phyloP scores from a whole-genome alignment of 2,329 filamentous ascomycete species.

The Apiospora pterosperma region DNA sequence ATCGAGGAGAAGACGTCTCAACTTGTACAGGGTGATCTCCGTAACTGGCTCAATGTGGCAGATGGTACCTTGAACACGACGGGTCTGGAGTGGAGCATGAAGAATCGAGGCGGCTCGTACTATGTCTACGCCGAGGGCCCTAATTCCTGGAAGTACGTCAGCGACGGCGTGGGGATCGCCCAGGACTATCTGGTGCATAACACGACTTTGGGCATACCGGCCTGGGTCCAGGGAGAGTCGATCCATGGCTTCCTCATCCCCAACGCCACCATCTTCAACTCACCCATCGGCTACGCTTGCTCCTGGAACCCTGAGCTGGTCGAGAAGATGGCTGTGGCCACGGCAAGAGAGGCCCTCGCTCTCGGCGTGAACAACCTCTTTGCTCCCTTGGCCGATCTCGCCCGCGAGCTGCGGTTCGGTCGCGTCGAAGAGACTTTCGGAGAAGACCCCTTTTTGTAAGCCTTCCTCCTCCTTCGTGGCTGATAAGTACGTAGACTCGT shows the following conservation, averaged over 20 bases:
- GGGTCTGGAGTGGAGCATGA: slow-evolving; percentile 65
- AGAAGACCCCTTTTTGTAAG: slow-evolving; percentile 62
- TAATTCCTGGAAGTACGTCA: slow-evolving; percentile 60
- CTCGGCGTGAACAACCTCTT: slow-evolving; percentile 73
- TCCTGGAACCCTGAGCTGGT: slow-evolving; percentile 66
- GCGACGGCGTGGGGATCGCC: slow-evolving; percentile 58
- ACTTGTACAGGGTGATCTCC: slow-evolving; percentile 65
- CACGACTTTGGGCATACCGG: slow-evolving; percentile 67
- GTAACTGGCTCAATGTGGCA: slow-evolving; percentile 70
- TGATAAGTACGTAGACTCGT: background rate
- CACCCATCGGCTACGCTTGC: slow-evolving; percentile 68
- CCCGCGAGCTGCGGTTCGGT: slow-evolving; percentile 67
- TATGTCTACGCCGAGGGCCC: slow-evolving; percentile 74
- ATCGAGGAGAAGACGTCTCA: slow-evolving; percentile 71
- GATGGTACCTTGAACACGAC: slow-evolving; percentile 64
- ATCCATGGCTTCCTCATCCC: slow-evolving; percentile 70
- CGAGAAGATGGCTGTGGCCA: slow-evolving; percentile 62
- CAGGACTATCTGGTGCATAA: slow-evolving; percentile 68
- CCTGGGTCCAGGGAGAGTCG: slow-evolving; percentile 70
- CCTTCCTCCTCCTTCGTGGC: background rate
- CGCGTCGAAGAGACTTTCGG: slow-evolving; percentile 72
- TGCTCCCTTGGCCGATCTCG: slow-evolving; percentile 67
- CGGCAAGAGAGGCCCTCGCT: slow-evolving; percentile 62
- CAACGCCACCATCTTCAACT: slow-evolving; percentile 78
- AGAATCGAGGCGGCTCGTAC: slow-evolving; percentile 62